Evolutionary conservation across 345 rosid species (phyloP).

Genomic region (Streptanthus diversifolius): DNA sequence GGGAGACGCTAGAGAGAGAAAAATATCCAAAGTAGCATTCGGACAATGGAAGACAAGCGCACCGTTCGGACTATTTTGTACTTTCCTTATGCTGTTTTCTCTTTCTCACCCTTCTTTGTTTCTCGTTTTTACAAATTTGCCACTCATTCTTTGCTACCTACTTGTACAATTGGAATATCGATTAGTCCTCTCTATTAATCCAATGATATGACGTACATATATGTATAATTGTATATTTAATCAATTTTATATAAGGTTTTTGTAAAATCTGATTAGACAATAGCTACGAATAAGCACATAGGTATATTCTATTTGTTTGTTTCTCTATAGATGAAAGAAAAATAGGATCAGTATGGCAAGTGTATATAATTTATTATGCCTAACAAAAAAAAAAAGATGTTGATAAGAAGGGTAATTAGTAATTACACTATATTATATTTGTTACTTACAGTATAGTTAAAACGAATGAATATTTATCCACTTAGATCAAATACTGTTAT

Average conservation of each 20-base stretch:
- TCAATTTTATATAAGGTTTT: background rate
- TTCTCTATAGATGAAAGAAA: background rate
- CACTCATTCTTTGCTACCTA: background rate
- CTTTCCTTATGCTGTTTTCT: slow-evolving; percentile 2
- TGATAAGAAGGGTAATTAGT: background rate
- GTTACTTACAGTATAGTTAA: background rate
- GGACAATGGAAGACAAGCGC: slow-evolving; percentile 30
- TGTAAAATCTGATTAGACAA: background rate
- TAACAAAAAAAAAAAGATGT: background rate
- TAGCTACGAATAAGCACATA: background rate
- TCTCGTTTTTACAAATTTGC: slow-evolving; percentile 1
- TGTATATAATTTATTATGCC: background rate
- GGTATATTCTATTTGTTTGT: slow-evolving; percentile 11
- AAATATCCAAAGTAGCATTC: slow-evolving; percentile 27
- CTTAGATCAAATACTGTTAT: background rate
- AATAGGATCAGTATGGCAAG: background rate
- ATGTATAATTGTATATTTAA: background rate
- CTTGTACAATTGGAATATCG: background rate
- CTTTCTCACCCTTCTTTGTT: slow-evolving; percentile 20
- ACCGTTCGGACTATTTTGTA: slow-evolving; percentile 26
- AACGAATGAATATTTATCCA: background rate
- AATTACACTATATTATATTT: background rate
- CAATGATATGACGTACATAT: background rate
- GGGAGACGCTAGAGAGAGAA: slow-evolving; percentile 16
- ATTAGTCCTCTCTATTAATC: background rate